A percentile compares a stretch with the other conserved stretches of the same genome.
phyloP scores from a whole-genome alignment of 1,284 basidiomycete species.

The Ustilago tritici region DNA sequence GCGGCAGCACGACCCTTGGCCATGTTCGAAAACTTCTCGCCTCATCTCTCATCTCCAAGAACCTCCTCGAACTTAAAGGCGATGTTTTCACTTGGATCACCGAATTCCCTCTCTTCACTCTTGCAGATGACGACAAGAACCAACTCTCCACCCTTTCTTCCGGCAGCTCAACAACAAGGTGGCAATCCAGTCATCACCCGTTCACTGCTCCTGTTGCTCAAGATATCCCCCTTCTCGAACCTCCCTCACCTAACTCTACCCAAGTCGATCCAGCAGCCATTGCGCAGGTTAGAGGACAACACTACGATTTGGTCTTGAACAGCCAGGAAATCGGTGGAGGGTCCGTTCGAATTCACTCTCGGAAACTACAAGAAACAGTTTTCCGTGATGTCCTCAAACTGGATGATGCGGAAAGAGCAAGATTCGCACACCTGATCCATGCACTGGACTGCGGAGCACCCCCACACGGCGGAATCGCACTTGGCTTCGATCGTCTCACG shows the following conservation, averaged over 20 bases:
- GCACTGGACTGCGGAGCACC: slow-evolving; percentile 89
- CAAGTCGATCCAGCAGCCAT: slow-evolving; percentile 13
- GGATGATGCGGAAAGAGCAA: slow-evolving; percentile 77
- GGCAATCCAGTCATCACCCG: slow-evolving; percentile 91
- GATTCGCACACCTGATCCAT: slow-evolving; percentile 86
- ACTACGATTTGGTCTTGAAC: slow-evolving; percentile 96
- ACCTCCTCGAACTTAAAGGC: slow-evolving; percentile 70
- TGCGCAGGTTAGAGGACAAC: slow-evolving; percentile 80
- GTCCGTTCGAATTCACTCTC: slow-evolving; percentile 90
- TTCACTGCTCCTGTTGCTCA: slow-evolving; percentile 95
- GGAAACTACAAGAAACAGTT: slow-evolving; percentile 84
- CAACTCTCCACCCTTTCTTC: slow-evolving; percentile 74
- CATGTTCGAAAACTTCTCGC: slow-evolving; percentile 77
- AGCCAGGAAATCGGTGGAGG: slow-evolving; percentile 94
- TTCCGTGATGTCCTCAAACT: slow-evolving; percentile 83
- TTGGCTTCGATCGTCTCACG: slow-evolving; percentile 87
- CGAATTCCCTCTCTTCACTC: slow-evolving; percentile 93
- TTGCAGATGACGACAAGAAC: slow-evolving; percentile 86
- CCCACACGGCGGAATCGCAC: slow-evolving; percentile 92
- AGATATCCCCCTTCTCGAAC: slow-evolving; percentile 81
- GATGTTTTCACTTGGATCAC: slow-evolving; percentile 95
- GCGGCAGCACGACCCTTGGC: slow-evolving; percentile 87
- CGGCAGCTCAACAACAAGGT: slow-evolving; percentile 71
- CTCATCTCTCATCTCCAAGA: slow-evolving; percentile 76
- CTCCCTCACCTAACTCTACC: slow-evolving; percentile 30